Evolutionary conservation across 2,329 filamentous ascomycete genomes (phyloP), one percentile per base, ranked within the genome.

Genomic region (Botrytis fabae): DNA sequence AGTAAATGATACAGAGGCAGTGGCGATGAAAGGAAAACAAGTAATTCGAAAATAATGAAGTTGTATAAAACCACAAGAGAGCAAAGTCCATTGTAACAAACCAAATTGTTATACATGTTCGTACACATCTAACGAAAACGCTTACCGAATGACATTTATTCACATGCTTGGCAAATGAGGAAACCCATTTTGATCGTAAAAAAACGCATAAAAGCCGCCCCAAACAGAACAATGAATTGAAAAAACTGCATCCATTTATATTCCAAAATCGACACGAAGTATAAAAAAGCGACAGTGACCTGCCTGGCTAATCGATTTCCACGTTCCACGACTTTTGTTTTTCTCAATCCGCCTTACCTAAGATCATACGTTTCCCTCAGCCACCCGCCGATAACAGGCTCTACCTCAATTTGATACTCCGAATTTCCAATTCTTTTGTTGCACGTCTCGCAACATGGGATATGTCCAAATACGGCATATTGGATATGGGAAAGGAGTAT

Each of bases 361-460:
- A 70, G 35, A 68, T 68, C 35, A 28, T 28, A 42, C 46, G 35
- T 51, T 70, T n/a, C 40, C 32, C 18, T 64, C 59, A 70, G 69
- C 69, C 69, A 70, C 68, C 54, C 22, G 18, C 40, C 10, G 40
- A 35, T 70, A 38, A 42, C 68, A 70, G 44, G 42, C 40, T 59
- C 54, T n/a, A 35, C 44, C 5, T 54, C 20, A 44, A 35, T n/a
- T n/a, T 35, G 42, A 20, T 22, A 25, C 42, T 25, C 18, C 32
- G 28, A 57, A 14, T 57, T 57, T 35, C 44, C 16, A 20, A 5
- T 20, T 28, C 22, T 40, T 71, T 71, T 66, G 70, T 71, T 71
- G 70, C 70, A 71, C 70, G 28, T 71, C 69, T 71, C 60, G 25
- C 69, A 35, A 71, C 60, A 71, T 71, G 69, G 60, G 38, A 71